Percentiles rank a stretch among this genome's conserved stretches.
phyloP scores from a whole-genome alignment of 495 filamentous ascomycete species.

The Talaromyces borbonicus region DNA sequence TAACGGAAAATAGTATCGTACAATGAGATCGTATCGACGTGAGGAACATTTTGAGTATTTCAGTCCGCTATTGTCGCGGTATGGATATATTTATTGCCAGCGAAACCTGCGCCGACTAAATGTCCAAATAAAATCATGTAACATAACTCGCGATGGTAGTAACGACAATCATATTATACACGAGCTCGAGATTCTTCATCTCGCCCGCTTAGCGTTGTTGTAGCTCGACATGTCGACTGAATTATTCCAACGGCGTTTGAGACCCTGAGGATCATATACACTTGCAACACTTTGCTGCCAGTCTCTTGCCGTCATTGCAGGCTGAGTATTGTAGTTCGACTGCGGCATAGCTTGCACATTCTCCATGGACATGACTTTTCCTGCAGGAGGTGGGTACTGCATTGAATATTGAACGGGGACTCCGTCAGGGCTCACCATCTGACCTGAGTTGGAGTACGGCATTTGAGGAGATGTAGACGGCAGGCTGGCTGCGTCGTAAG shows the following conservation, averaged over 20 bases:
- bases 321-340: slow-evolving; percentile 44
- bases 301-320: slow-evolving; percentile 78
- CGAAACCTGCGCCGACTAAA: slow-evolving; percentile 3
- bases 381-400: slow-evolving; percentile 24
- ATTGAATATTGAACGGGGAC: slow-evolving; percentile 27
- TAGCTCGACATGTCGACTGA: slow-evolving; percentile 26
- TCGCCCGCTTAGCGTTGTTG: slow-evolving; percentile 28
- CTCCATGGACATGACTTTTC: slow-evolving; percentile 24
- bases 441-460: slow-evolving; percentile 23
- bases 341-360: slow-evolving; percentile 41
- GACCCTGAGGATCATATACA: slow-evolving; percentile 64
- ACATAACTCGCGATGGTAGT: neutral
- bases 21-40: too few species aligned
- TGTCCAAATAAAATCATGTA: neutral
- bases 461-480: slow-evolving; percentile 41
- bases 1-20: too few species aligned
- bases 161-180: too few species aligned
- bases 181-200: too few species aligned
- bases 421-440: slow-evolving; percentile 18
- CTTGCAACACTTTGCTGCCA: slow-evolving; percentile 94
- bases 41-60: too few species aligned
- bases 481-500: slow-evolving; percentile 44
- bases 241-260: slow-evolving; percentile 65
- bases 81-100: neutral
- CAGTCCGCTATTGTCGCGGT: neutral